Evolutionary conservation across 352 stramenopile genomes (phyloP).

Genomic region (Blastocystis sp.): DNA sequence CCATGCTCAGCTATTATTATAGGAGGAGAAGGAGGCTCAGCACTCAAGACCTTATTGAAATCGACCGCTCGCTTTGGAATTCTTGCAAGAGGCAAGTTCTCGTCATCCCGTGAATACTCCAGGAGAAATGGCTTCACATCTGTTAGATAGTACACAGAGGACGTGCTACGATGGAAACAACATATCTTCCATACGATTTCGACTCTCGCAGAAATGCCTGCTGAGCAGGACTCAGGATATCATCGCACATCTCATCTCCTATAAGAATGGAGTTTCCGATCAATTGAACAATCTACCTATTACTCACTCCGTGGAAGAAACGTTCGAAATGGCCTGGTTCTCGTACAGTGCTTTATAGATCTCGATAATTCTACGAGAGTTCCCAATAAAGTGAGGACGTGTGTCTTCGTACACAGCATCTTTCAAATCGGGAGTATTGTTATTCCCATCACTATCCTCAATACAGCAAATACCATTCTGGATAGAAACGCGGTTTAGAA

Average conservation of each 20-base stretch:
- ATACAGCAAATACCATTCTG: background rate
- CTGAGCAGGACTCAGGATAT: background rate
- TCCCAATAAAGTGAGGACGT: background rate
- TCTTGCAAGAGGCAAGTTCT: background rate
- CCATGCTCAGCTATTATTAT: background rate
- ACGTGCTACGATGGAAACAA: background rate
- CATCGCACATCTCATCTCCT: conserved; percentile 11
- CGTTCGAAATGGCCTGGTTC: background rate
- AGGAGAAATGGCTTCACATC: background rate
- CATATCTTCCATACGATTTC: background rate
- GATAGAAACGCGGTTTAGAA: background rate
- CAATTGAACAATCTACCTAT: background rate
- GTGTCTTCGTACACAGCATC: background rate
- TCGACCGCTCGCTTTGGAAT: background rate
- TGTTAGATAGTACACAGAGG: background rate
- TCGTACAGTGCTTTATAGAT: conserved; percentile 19
- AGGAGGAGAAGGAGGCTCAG: background rate
- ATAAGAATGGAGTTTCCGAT: background rate
- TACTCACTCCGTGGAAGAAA: background rate
- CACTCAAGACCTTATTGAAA: background rate
- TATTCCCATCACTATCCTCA: background rate
- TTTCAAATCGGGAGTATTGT: background rate
- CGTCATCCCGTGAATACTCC: background rate
- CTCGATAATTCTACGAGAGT: background rate
- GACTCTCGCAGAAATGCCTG: background rate